Base-by-base conservation (phyloP, 768 basidiomycete species). In the Boletales sp. region DNA sequence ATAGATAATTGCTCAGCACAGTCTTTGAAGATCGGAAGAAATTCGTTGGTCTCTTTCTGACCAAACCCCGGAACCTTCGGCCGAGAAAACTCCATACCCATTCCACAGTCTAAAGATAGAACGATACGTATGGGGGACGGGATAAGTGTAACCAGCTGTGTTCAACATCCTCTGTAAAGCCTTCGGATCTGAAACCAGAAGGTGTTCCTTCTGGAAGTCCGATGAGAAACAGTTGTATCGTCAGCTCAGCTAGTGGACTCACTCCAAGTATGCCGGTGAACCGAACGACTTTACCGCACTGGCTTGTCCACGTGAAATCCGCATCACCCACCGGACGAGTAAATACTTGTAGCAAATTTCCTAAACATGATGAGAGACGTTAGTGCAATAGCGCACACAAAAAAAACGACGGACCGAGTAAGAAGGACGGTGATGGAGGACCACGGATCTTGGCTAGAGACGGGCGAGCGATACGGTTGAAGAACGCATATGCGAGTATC, bases 1-100 rank as follows among this genome's bases (percentile, higher is more conserved):
- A 40, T 19, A 18, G 53, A 17, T 24, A 65, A 44, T 15, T 48
- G 37, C n/a, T 62, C 56, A 1, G 63, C 60, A 21, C 50, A 73
- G 43, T 70, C 67, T 41, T 67, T 68, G 65, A 82, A 81, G 39
- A 81, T 70, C 15, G 74, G 71, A 5, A 80, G 67, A 51, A 78
- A 79, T 7, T 75, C 70, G 43, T 72, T 77, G 17, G 72, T 70
- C 50, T 80, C 77, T 3, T 74, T 72, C 11, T 60, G 70, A 48
- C 80, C 78, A 50, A 82, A 81, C 3, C 77, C 81, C 2, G 80
- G 79, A 39, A 77, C 24, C 24, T 27, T 27, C 24, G 7, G 24
- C 24, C 5, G 24, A 27, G 5, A 27, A 27, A 27, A 27, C 24
- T 27, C 24, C 24, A 27, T 27, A 27, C 24, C 24, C 24, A 27